These are phyloP conservation scores for Ganoderma resinaceum DNA, from an alignment of 1,284 basidiomycete species.

Conservation along the genomic window DNA sequence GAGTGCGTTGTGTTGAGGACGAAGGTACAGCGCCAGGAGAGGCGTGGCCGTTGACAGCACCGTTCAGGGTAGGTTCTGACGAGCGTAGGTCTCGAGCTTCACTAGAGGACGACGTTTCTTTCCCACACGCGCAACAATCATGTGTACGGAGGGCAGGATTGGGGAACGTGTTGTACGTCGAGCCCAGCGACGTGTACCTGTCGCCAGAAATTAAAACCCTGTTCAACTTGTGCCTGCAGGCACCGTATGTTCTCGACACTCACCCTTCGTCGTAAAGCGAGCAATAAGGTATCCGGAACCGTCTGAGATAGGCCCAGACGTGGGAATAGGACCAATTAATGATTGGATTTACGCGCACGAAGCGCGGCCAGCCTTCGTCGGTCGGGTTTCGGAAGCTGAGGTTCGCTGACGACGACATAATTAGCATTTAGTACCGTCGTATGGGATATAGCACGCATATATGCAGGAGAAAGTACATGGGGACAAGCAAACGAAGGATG, in stretches of 20 bases:
- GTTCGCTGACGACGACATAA: conserved; percentile 50
- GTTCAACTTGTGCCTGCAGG: neutral
- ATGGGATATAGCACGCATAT: neutral
- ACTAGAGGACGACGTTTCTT: conserved; percentile 9
- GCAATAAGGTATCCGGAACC: conserved; percentile 86
- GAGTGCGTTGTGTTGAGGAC: neutral
- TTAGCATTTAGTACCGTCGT: neutral
- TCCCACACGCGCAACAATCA: conserved; percentile 32
- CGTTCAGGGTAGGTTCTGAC: neutral
- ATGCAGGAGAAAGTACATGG: neutral
- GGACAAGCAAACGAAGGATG: neutral
- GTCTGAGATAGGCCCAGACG: conserved; percentile 89
- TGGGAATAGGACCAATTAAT: conserved; percentile 94
- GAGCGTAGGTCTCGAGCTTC: conserved; percentile 1
- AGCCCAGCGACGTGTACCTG: conserved; percentile 96
- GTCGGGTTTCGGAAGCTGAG: conserved; percentile 81
- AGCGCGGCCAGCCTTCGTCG: conserved; percentile 88
- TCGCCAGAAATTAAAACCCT: neutral
- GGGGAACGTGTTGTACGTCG: conserved; percentile 92
- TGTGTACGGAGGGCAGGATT: conserved; percentile 81
- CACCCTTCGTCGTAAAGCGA: conserved; percentile 91
- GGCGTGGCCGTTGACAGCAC: neutral
- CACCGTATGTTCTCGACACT: conserved; percentile 32
- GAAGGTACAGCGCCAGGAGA: neutral
- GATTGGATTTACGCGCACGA: conserved; percentile 94